These are phyloP conservation scores for Phlegmacium glaucopus DNA, from an alignment of 768 basidiomycete species.

Conservation along the genomic window DNA sequence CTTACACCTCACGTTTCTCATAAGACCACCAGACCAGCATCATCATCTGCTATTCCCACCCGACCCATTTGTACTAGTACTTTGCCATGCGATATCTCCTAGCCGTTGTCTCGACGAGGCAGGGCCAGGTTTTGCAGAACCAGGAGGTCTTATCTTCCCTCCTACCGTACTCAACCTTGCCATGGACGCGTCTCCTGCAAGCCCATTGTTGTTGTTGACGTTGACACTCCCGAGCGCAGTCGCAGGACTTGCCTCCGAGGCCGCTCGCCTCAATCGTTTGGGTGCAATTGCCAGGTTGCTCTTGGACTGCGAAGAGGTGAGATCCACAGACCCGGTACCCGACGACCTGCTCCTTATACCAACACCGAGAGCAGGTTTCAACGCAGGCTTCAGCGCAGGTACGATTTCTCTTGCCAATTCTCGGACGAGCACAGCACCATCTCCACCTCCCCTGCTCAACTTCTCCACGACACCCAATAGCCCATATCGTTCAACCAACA, in stretches of 20 bases:
- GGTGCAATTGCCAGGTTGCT: constrained; percentile 43
- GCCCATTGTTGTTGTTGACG: constrained; percentile 11
- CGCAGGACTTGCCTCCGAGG: constrained; percentile 59
- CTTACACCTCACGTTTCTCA: not conserved
- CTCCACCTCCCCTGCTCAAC: constrained; percentile 68
- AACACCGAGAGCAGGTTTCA: constrained; percentile 48
- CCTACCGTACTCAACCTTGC: constrained; percentile 4
- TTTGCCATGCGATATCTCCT: constrained; percentile 64
- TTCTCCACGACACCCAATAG: constrained; percentile 77
- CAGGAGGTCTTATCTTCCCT: constrained; percentile 11
- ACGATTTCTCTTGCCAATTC: constrained; percentile 87
- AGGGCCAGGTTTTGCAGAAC: constrained; percentile 10
- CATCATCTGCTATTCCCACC: constrained; percentile 2
- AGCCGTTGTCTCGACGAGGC: constrained; percentile 46
- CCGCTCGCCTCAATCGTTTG: constrained; percentile 62
- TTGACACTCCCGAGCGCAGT: constrained; percentile 16
- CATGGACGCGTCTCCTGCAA: constrained; percentile 3
- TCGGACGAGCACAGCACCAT: constrained; percentile 87
- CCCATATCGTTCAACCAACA: constrained; percentile 80
- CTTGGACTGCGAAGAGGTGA: constrained; percentile 5
- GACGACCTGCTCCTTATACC: constrained; percentile 24
- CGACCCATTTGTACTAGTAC: constrained; percentile 11
- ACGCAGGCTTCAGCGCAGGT: constrained; percentile 68
- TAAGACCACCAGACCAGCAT: not conserved
- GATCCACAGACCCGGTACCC: constrained; percentile 12